Base-by-base conservation (phyloP, 345 rosid genomes). In the Syzygium grande region DNA sequence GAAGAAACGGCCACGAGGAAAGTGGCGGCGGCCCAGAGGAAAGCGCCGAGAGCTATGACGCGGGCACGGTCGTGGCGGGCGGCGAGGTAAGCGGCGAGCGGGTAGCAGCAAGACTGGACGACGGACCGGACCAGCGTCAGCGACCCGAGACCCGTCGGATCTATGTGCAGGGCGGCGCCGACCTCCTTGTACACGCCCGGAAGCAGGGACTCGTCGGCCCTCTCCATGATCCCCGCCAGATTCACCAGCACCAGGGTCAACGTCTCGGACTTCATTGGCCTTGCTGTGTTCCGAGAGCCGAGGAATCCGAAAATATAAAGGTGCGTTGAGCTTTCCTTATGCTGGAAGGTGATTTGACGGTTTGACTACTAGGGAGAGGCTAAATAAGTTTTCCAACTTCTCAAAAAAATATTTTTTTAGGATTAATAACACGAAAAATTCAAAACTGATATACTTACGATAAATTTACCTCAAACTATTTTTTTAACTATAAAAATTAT, bases 171-270 rank as follows among this genome's bases (percentile, higher is more conserved):
- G 83, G 96, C 98, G 0, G 91, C 95, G 5, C 98, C 98, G 7
- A 97, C 97, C 87, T 97, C 99, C 90, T 91, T 94, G 92, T 96
- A 96, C 29, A 97, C 99, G 21, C 98, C 97, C 3, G 98, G 98
- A 78, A 95, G 93, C 49, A 97, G 85, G 5, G 99, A 95, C 89
- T 97, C 98, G 80, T 97, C 99, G 3, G 99, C 98, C 89, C 96
- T 92, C 92, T 97, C 96, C 99, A 96, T 95, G 46, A 95, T 95
- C 68, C 92, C 96, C 4, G 99, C 98, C 9, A 97, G 91, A 89
- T 97, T 95, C 89, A 95, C 96, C 85, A 95, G 95, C 85, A 94
- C 56, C 92, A 96, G 84, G 53, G 96, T 96, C 90, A 95, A 34
- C 85, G 94, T 92, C 90, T 95, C 98, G 51, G 93, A 86, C 54